Percentiles rank a stretch among this genome's conserved stretches.
These are phyloP conservation scores for Diaporthe vaccinii DNA, from an alignment of 2,329 filamentous ascomycete genomes.

Conservation along the genomic window DNA sequence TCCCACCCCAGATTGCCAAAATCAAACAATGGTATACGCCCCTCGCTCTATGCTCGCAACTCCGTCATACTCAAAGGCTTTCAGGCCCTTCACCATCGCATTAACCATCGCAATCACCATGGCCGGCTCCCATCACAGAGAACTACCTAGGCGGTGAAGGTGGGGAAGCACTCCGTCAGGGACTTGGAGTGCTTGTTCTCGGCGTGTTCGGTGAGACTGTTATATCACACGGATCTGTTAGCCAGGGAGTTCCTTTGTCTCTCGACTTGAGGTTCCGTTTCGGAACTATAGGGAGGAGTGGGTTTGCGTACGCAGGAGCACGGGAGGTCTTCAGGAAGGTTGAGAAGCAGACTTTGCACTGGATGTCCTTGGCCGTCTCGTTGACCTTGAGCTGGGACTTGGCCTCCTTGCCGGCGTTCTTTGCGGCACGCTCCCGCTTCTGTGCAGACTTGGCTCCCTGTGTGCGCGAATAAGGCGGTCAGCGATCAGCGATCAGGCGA, in stretches of 20 bases:
- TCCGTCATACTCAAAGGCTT: constrained; percentile 16
- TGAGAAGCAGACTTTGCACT: constrained; percentile 82
- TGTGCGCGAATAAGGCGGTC: constrained; percentile 23
- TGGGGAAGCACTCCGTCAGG: constrained; percentile 79
- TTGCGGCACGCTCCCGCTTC: constrained; percentile 80
- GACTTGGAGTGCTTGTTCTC: constrained; percentile 83
- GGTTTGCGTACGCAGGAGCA: constrained; percentile 69
- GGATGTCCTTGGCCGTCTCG: constrained; percentile 79
- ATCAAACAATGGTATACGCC: constrained; percentile 40
- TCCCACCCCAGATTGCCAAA: constrained; percentile 25
- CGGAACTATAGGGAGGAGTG: neutral
- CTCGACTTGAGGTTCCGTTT: neutral
- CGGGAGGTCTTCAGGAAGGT: constrained; percentile 85
- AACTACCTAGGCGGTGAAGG: constrained; percentile 49
- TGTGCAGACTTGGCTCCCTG: constrained; percentile 61
- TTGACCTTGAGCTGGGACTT: constrained; percentile 81
- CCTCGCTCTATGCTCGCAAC: constrained; percentile 43
- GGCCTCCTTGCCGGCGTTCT: constrained; percentile 68
- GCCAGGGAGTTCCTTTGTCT: neutral
- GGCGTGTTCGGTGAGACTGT: constrained; percentile 78
- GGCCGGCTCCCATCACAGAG: constrained; percentile 24
- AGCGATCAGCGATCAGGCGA: neutral
- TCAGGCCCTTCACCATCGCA: neutral
- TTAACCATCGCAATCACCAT: neutral
- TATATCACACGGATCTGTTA: neutral